Conservation (phyloP, 345 rosid genomes). For the Lumnitzera racemosa region DNA sequence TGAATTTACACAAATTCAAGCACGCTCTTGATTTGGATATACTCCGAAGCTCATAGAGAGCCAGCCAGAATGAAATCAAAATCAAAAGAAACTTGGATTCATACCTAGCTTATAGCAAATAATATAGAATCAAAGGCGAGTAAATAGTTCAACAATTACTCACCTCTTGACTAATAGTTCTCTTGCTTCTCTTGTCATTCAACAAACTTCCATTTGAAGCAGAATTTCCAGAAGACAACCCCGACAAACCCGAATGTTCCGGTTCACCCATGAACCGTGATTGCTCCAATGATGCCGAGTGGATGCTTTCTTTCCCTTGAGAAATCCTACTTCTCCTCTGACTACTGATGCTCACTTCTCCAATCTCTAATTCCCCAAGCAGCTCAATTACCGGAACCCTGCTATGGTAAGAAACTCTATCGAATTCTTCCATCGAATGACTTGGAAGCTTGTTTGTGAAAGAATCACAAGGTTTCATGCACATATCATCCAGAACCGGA, state of each 20-base stretch:
- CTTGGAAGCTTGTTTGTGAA: slow-evolving; percentile 3
- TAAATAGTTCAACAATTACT: too few relatives aligned
- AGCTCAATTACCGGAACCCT: slow-evolving; percentile 32
- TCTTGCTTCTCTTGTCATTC: too few relatives aligned
- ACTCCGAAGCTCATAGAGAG: too few relatives aligned
- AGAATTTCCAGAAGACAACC: slow-evolving; percentile 8
- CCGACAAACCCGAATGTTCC: slow-evolving; percentile 6
- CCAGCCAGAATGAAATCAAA: too few relatives aligned
- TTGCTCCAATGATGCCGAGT: slow-evolving; percentile 18
- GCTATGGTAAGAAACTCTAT: slow-evolving; percentile 10
- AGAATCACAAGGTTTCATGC: slow-evolving; percentile 1
- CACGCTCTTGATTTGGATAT: too few relatives aligned
- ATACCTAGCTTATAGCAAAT: too few relatives aligned
- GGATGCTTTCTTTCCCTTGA: slow-evolving; percentile 23
- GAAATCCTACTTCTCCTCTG: slow-evolving; percentile 11
- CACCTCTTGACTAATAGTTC: too few relatives aligned
- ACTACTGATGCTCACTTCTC: slow-evolving; percentile 21
- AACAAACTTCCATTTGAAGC: too few relatives aligned
- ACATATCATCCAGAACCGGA: background rate
- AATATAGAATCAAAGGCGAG: too few relatives aligned
- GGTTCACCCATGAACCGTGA: background rate
- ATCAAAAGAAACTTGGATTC: too few relatives aligned
- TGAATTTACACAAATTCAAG: too few relatives aligned
- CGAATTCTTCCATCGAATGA: slow-evolving; percentile 10
- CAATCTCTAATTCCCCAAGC: slow-evolving; percentile 40